phyloP scores from a whole-genome alignment of 257 asterid species.

The Scutellaria barbata region DNA sequence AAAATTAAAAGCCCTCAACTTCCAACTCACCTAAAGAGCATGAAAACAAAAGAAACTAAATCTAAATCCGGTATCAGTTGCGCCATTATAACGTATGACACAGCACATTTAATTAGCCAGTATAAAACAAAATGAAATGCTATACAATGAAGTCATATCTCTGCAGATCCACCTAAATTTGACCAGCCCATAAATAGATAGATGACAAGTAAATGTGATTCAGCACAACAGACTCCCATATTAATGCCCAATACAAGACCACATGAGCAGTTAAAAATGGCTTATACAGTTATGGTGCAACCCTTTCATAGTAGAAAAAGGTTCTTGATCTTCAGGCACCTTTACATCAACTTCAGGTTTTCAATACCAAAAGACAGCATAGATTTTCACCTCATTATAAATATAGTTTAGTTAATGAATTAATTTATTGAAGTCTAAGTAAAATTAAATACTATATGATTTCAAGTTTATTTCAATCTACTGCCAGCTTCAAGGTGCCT shows the following conservation, averaged over 20 bases:
- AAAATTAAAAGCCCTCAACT: constrained; percentile 30
- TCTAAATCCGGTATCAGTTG: constrained; percentile 13
- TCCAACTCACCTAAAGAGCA: constrained; percentile 32
- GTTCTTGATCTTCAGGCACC: background rate
- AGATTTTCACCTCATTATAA: background rate
- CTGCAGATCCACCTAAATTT: constrained; percentile 14
- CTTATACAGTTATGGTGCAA: background rate
- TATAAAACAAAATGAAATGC: constrained; percentile 19
- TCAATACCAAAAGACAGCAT: background rate
- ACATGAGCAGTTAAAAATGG: constrained; percentile 4
- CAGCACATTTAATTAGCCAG: constrained; percentile 29
- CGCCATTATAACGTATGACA: constrained; percentile 36
- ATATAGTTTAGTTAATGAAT: background rate
- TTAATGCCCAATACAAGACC: background rate
- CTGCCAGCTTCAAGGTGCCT: constrained; percentile 1
- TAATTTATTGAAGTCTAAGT: background rate
- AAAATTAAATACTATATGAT: background rate
- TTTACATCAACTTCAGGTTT: background rate
- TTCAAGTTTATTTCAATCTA: background rate
- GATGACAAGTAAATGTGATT: constrained; percentile 3
- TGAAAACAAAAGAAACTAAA: constrained; percentile 25
- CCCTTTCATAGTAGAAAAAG: background rate
- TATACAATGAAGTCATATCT: background rate
- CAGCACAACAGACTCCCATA: constrained; percentile 5
- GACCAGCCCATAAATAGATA: constrained; percentile 9